Evolutionary conservation across 192 early-diverging fungal species (phyloP).

Genomic region (Lunasporangiospora selenospora): DNA sequence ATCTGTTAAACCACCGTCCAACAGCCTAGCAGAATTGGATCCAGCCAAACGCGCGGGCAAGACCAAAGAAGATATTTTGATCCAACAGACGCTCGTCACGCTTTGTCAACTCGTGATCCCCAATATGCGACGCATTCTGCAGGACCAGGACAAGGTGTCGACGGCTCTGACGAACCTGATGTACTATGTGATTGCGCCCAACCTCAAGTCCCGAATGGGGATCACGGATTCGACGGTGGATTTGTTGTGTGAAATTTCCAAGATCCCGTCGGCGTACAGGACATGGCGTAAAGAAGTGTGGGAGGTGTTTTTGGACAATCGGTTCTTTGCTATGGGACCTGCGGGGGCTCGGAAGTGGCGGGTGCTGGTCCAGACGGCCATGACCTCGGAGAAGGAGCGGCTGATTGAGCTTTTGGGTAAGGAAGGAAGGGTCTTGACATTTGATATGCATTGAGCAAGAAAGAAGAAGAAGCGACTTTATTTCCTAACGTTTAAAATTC

Average conservation of each 20-base stretch:
- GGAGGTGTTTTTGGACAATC: conserved; percentile 76
- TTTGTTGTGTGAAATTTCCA: conserved; percentile 64
- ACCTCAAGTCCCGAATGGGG: conserved; percentile 58
- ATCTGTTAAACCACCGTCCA: conserved; percentile 30
- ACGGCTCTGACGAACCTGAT: conserved; percentile 72
- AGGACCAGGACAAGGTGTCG: conserved; percentile 77
- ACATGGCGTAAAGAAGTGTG: conserved; percentile 80
- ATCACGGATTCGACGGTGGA: conserved; percentile 59
- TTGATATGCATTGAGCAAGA: neutral
- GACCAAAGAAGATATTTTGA: conserved; percentile 68
- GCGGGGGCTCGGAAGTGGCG: conserved; percentile 67
- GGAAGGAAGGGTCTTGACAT: no score
- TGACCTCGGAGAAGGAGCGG: conserved; percentile 79
- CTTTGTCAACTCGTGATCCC: conserved; percentile 69
- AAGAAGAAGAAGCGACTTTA: neutral
- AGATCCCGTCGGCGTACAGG: conserved; percentile 65
- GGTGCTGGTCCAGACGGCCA: conserved; percentile 69
- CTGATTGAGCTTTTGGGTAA: conserved; percentile 74
- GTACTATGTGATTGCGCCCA: conserved; percentile 81
- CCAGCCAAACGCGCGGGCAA: conserved; percentile 52
- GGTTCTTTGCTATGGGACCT: conserved; percentile 73
- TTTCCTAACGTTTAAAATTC: neutral
- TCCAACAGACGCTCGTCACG: conserved; percentile 60
- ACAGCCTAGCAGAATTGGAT: conserved; percentile 50
- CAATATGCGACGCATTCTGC: conserved; percentile 67